These are phyloP conservation scores for Fraxinus baroniana DNA, from an alignment of 305 asterid genomes.

Conservation along the genomic window DNA sequence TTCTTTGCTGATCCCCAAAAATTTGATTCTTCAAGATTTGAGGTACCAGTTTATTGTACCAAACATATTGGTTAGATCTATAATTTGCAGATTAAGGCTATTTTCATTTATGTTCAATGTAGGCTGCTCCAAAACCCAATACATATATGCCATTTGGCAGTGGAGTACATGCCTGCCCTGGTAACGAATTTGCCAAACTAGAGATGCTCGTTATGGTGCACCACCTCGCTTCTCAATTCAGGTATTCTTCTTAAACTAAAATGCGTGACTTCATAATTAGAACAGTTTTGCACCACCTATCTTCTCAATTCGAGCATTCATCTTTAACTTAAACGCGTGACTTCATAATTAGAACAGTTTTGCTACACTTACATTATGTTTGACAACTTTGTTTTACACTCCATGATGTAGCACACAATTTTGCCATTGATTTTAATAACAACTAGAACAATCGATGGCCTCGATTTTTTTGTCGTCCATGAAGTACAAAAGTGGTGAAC, in stretches of 20 bases:
- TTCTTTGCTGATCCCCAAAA: slow-evolving; percentile 68
- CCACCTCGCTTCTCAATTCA: slow-evolving; percentile 67
- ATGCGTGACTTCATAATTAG: background rate
- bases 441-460: no score
- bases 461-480: no score
- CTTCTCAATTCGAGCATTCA: slow-evolving; percentile 44
- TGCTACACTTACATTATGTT: slow-evolving; percentile 17
- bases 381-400: no score
- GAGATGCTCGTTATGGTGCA: slow-evolving; percentile 76
- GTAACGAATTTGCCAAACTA: slow-evolving; percentile 85
- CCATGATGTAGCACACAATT: no score
- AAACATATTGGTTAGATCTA: background rate
- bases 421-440: no score
- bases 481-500: no score
- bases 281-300: slow-evolving; percentile 50
- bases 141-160: slow-evolving; percentile 88
- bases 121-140: slow-evolving; percentile 54
- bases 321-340: background rate
- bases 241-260: slow-evolving; percentile 33
- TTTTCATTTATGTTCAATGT: background rate
- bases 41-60: slow-evolving; percentile 41
- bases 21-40: slow-evolving; percentile 76
- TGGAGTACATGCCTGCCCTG: slow-evolving; percentile 91
- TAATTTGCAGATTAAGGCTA: background rate
- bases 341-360: background rate